These are phyloP conservation scores for Lentinula raphanica DNA, from an alignment of 768 basidiomycete species.

Conservation along the genomic window DNA sequence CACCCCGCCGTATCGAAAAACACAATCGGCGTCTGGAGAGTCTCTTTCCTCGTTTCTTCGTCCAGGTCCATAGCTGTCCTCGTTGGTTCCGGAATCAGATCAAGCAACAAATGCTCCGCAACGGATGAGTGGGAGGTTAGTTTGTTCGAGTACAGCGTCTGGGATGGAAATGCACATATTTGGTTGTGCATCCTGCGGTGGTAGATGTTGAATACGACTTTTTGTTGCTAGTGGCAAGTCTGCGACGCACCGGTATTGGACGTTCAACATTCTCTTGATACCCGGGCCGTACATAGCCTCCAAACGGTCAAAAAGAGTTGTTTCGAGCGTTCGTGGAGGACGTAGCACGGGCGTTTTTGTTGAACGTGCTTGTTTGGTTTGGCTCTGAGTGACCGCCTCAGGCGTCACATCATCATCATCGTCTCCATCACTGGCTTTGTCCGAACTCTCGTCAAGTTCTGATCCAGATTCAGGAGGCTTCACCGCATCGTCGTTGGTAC, in stretches of 20 bases:
- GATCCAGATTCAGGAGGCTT: not conserved
- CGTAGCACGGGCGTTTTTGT: not conserved
- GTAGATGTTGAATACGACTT: not conserved
- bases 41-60: conserved; percentile 69
- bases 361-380: not conserved
- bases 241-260: conserved; percentile 74
- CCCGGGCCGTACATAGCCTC: conserved; percentile 80
- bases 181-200: conserved; percentile 72
- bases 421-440: not conserved
- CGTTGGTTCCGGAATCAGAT: conserved; percentile 51
- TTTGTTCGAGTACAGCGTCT: conserved; percentile 69
- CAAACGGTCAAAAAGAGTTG: conserved; percentile 88
- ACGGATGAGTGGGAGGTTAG: conserved; percentile 71
- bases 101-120: conserved; percentile 62
- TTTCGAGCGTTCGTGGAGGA: conserved; percentile 44
- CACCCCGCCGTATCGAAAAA: conserved; percentile 95
- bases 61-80: conserved; percentile 25
- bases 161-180: conserved; percentile 84
- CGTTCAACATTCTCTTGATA: conserved; percentile 82
- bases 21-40: conserved; percentile 71
- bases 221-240: no score
- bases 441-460: not conserved
- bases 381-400: not conserved
- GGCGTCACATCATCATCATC: not conserved
- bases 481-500: not conserved